Evolutionary conservation across 805 yeast species (phyloP).

Genomic region (Saturnispora kantuleensis): DNA sequence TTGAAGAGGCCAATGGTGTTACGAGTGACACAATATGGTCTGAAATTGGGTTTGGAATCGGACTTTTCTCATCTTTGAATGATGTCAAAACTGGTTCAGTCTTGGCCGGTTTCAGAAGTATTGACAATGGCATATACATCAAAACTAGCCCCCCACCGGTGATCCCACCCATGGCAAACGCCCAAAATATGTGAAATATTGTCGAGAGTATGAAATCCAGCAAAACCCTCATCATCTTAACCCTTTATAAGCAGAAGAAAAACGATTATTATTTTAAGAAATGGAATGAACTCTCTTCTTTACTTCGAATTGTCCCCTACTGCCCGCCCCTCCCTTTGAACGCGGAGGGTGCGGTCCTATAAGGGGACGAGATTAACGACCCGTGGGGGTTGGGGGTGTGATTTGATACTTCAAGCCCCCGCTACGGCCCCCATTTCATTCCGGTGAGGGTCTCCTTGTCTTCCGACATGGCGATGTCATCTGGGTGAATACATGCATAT

Average conservation of each 20-base stretch:
- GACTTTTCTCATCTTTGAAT: not conserved
- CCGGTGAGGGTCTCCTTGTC: not conserved
- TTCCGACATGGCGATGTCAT: too few species aligned
- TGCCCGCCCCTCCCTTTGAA: not conserved
- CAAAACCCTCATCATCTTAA: not conserved
- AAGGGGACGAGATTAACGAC: not conserved
- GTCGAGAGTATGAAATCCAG: not conserved
- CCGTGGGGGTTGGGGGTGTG: not conserved
- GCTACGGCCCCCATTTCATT: not conserved
- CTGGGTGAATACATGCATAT: too few species aligned
- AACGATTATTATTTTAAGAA: too few species aligned
- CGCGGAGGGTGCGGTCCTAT: not conserved
- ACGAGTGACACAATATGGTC: not conserved
- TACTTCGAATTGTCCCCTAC: slow-evolving; percentile 1
- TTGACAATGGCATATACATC: not conserved
- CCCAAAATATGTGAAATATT: not conserved
- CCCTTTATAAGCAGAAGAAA: too few species aligned
- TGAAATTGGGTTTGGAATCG: too few species aligned
- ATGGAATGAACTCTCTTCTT: not conserved
- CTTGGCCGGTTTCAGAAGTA: too few species aligned
- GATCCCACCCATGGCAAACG: not conserved
- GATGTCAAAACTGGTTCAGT: not conserved
- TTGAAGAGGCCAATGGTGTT: not conserved
- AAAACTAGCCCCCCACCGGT: not conserved
- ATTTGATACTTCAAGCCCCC: too few species aligned